Base-by-base conservation (phyloP, 768 basidiomycete species). In the Naganishia vishniacii region DNA sequence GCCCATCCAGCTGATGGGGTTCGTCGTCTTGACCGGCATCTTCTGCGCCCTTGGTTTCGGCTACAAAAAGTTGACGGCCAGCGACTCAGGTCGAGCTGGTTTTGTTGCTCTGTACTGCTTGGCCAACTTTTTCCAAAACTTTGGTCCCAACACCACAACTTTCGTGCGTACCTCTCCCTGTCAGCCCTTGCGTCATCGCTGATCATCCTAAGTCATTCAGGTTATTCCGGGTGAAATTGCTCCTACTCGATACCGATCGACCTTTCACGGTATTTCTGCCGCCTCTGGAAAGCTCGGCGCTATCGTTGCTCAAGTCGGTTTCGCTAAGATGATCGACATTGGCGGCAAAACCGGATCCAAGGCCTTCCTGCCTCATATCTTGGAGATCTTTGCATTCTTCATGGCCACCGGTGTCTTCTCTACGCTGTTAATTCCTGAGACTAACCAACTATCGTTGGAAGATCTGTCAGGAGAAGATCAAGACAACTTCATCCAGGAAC, bases 241-340 rank as follows among this genome's bases (percentile, higher is more conserved):
- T 75, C 78, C 78, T 20, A 78, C 78, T 5, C 70, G 78, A 20
- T 78, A 78, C 71, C 65, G 78, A 37, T 74, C 75, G 3, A 78
- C 78, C 48, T 73, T 69, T 4, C 78, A 78, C 72, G 78, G 75
- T 48, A 73, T 74, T 40, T 74, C 71, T n/a, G 77, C 77, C 44
- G 78, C 76, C 15, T 73, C 74, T 1, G 78, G 78, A 25, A 78
- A 78, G 69, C 72, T 78, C 61, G 78, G 78, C n/a, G 78, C 78
- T 48, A 77, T 78, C 65, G 64, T 78, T 56, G 76, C 78, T 28
- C 78, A 78, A 65, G 78, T 78, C 58, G 76, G 73, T 23, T 78
- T 78, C 68, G 74, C 77, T 31, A 70, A 73, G 23, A 49, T 77
- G 37, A 71, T 70, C 69, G 70, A 75, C 62, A 77, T 75, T 46